Evolutionary conservation across 495 filamentous ascomycete species (phyloP).

Genomic region (Neurospora africana): DNA sequence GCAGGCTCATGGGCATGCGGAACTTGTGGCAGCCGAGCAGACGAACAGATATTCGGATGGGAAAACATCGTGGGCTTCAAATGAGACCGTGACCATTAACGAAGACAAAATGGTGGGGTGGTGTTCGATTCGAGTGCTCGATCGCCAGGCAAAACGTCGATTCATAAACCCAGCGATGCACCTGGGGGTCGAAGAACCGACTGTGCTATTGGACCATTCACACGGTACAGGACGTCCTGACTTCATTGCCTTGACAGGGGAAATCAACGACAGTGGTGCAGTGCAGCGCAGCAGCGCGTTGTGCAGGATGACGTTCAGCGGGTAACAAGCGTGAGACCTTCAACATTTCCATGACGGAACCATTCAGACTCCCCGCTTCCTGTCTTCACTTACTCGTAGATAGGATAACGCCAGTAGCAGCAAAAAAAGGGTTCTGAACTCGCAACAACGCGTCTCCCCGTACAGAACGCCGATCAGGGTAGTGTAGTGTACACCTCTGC

Average conservation of each 20-base stretch:
- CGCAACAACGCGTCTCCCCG: not conserved
- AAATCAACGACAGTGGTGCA: not conserved
- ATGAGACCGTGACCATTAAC: not conserved
- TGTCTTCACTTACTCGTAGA: not conserved
- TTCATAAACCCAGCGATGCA: not conserved
- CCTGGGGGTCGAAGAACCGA: not conserved
- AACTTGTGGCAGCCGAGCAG: not conserved
- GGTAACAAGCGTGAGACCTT: not conserved
- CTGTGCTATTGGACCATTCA: not conserved
- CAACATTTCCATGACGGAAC: not conserved
- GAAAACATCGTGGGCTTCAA: not conserved
- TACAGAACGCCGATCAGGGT: not conserved
- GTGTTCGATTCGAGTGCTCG: not conserved
- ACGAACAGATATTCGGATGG: not conserved
- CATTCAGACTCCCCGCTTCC: not conserved
- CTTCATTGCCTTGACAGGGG: not conserved
- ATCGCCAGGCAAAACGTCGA: not conserved
- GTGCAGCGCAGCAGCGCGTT: not conserved
- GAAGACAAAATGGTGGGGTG: not conserved
- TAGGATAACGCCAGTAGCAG: not conserved
- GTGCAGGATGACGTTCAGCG: not conserved
- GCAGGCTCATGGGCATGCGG: not conserved
- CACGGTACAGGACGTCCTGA: not conserved
- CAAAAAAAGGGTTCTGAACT: not conserved
- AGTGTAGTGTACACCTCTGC: no score